Evolutionary conservation across 495 filamentous ascomycete genomes (phyloP), one percentile per base, ranked within the genome.

Genomic region (Parathielavia hyrcaniae): DNA sequence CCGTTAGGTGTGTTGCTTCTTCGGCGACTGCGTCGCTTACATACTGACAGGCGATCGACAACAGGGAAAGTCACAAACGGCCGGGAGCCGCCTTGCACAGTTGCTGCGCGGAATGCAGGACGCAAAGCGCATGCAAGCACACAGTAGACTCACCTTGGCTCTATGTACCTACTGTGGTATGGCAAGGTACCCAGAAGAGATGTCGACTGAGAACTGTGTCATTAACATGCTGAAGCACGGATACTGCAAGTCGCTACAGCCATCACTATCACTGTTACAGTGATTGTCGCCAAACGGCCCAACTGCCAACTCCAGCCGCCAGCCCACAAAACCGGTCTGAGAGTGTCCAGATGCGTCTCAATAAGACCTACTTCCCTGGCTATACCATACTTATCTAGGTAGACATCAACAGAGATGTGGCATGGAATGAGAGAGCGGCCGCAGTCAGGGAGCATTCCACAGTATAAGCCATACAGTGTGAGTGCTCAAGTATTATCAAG

Each of bases 231-330:
- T 38, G 10, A 11, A 50, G 11, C n/a, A 13, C 14, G 5, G 19
- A 26, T 41, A 23, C 50, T 44, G 51, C 51, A 53, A 13, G 26
- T 39, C 39, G 10, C 51, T 32, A 22, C 12, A 6, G 2, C 17
- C 32, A 39, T 55, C 53, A 47, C 53, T 55, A 38, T 55, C 53
- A 55, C 53, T 30, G 30, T 47, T 39, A 11, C 53, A 19, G 11
- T 36, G 43, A 12, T 20, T 30, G 48, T 19, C n/a, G 5, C 34
- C 48, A 39, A 26, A 39, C 9, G 19, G 13, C 34, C 36, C 32
- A 50, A 16, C 32, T 38, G 48, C 32, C 48, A 38, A 17, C 14
- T 17, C 19, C 34, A 22, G 20, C 32, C 32, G 17, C 32, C 48
- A 38, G 26, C 30, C 1, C 45, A 26, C 45, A 30, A 30, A 30